Conservation (phyloP, 192 early-diverging fungal genomes). For the Allomyces javanicus region DNA sequence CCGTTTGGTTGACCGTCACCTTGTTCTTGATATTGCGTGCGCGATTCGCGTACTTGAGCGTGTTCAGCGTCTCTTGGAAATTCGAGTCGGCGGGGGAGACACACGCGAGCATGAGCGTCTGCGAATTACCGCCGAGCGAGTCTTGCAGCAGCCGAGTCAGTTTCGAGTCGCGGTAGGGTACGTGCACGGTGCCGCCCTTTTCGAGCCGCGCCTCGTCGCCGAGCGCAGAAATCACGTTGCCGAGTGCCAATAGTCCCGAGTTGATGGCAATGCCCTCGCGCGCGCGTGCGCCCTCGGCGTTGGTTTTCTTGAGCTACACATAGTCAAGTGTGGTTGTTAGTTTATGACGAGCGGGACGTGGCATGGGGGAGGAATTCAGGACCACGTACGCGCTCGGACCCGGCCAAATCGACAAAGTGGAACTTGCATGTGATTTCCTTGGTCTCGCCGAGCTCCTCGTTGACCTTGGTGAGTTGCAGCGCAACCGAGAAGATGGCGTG, state of each 20-base stretch:
- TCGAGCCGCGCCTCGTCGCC: constrained; percentile 41
- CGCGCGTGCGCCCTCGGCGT: constrained; percentile 75
- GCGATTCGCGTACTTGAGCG: constrained; percentile 86
- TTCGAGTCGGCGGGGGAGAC: constrained; percentile 72
- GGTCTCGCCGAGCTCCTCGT: constrained; percentile 22
- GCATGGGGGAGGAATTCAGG: neutral
- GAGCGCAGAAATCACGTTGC: constrained; percentile 95
- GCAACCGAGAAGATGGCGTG: constrained; percentile 94
- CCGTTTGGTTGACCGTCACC: constrained; percentile 29
- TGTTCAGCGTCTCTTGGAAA: constrained; percentile 79
- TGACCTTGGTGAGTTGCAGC: constrained; percentile 25
- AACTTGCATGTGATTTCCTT: constrained; percentile 66
- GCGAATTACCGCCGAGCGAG: constrained; percentile 81
- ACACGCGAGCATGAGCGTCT: constrained; percentile 90
- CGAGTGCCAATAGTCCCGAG: constrained; percentile 80
- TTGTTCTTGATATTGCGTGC: constrained; percentile 74
- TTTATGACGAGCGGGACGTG: neutral
- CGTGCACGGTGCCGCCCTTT: constrained; percentile 29
- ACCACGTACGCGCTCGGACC: constrained; percentile 54
- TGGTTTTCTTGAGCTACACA: constrained; percentile 60
- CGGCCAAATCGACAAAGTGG: constrained; percentile 97
- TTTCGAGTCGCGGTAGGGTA: constrained; percentile 95
- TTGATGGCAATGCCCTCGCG: constrained; percentile 97
- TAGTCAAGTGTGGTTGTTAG: neutral
- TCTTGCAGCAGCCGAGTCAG: constrained; percentile 91